Percentiles rank a stretch among this genome's conserved stretches.
phyloP scores from a whole-genome alignment of 371 early-diverging fungal species.

The Cokeromyces recurvatus region DNA sequence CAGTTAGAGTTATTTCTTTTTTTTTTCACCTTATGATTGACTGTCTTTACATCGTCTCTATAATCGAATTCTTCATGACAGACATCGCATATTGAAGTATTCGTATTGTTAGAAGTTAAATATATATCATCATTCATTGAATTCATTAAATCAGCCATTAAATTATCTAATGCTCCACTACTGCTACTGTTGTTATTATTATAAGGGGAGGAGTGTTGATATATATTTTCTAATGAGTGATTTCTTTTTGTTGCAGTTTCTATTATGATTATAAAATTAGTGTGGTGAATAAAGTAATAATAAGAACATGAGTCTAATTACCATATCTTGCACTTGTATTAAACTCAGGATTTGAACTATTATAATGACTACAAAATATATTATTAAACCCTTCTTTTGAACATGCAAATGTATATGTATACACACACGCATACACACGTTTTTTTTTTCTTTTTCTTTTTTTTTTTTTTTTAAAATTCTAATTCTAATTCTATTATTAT shows the following conservation, averaged over 20 bases:
- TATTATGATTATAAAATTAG: too few species aligned
- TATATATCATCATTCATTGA: constrained; percentile 40
- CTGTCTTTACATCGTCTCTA: constrained; percentile 36
- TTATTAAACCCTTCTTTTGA: constrained; percentile 2
- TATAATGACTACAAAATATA: constrained; percentile 3
- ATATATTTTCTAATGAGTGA: constrained; percentile 17
- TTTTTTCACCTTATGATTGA: constrained; percentile 21
- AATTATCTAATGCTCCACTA: constrained; percentile 42
- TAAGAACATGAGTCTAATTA: too few species aligned
- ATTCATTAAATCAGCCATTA: constrained; percentile 58
- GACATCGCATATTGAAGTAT: constrained; percentile 6
- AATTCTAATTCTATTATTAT: too few species aligned
- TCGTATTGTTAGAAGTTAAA: neutral
- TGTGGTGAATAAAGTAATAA: too few species aligned
- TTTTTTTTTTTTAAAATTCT: too few species aligned
- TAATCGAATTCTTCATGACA: constrained; percentile 42
- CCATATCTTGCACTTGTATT: constrained; percentile 11
- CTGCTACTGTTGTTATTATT: constrained; percentile 1
- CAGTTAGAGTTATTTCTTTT: too few species aligned
- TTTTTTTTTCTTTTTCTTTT: too few species aligned
- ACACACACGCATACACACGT: too few species aligned
- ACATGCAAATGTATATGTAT: too few species aligned
- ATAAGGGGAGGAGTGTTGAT: constrained; percentile 5
- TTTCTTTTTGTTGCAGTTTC: constrained; percentile 11
- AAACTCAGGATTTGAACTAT: constrained; percentile 8